A percentile compares a stretch with the other conserved stretches of the same genome.
These are phyloP conservation scores for Cordyceps fumosorosea DNA, from an alignment of 2,329 filamentous ascomycete genomes.

Conservation along the genomic window DNA sequence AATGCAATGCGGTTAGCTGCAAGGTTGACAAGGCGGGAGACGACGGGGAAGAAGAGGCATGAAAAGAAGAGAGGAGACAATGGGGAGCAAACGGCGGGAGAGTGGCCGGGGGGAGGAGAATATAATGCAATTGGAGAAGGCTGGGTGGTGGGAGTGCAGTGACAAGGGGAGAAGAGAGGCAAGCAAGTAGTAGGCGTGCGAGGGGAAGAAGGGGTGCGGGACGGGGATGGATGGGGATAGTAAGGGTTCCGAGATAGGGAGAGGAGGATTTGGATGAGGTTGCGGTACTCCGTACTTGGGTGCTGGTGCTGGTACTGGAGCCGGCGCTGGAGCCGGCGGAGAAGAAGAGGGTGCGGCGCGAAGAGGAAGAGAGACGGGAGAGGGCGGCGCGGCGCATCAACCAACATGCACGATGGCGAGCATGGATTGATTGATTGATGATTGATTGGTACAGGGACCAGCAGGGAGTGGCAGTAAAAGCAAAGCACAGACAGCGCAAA, in stretches of 20 bases:
- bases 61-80: constrained; percentile 1
- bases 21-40: constrained; percentile 20
- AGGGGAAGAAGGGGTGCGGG: not conserved
- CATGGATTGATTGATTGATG: not conserved
- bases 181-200: not conserved
- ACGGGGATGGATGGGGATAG: not conserved
- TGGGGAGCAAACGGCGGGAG: not conserved
- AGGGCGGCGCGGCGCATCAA: constrained; percentile 7
- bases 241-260: no score
- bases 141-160: not conserved
- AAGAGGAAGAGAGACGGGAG: no score
- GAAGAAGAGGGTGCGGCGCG: not conserved
- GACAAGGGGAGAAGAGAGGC: constrained; percentile 1
- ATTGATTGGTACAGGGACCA: not conserved
- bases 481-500: not conserved
- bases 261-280: no score
- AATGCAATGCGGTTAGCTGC: constrained; percentile 26
- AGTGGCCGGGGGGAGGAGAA: not conserved
- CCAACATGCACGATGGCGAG: constrained; percentile 8
- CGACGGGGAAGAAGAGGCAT: not conserved
- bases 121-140: constrained; percentile 12
- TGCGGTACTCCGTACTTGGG: no score
- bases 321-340: not conserved
- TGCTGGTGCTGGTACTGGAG: not conserved
- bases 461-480: not conserved